Evolutionary conservation across 208 protist genomes (phyloP), one percentile per base, ranked within the genome.

Genomic region (Wallacemonas collosoma): DNA sequence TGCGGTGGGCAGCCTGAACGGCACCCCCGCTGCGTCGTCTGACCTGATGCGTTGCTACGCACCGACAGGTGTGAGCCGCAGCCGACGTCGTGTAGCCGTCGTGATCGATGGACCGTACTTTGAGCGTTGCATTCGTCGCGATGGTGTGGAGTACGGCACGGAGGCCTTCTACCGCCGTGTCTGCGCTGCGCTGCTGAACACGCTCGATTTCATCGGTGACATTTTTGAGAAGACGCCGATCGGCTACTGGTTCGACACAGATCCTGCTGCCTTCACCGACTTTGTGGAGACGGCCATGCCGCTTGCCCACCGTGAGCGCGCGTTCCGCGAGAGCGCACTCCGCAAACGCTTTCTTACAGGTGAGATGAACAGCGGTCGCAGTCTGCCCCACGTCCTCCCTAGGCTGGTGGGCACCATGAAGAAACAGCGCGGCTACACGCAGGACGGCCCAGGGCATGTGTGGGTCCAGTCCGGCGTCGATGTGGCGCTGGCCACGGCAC

Each of bases 71-170:
- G 43, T 44, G 3, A 70, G 71, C 54, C 71, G 65, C 54, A 77
- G 73, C 45, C 75, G 81, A 0, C 82, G 82, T 5, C 79, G 87
- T 8, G 91, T 94, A 26, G 86, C 81, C 14, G 83, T 96, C 4
- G 81, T 96, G 44, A 88, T 96, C 56, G 91, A 96, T 58, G 91
- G 91, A 2, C 76, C 86, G 7, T 96, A 94, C 75, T 96, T 96
- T 79, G 91, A 94, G 73, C 91, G 86, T 17, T 88, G 87, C 71
- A 57, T 96, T 2, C 71, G 80, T 15, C 76, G 74, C 50, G 68
- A 72, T 36, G 72, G 73, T 40, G 80, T 81, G 36, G 77, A 53
- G 51, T 91, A 94, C 66, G 60, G 60, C 41, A 65, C 60, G 4
- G 60, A 65, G 60, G 9, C 8, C 41, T 65, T 65, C 43, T 94